Base-by-base conservation (phyloP, 2,329 filamentous ascomycete species). In the Didymella lethalis region DNA sequence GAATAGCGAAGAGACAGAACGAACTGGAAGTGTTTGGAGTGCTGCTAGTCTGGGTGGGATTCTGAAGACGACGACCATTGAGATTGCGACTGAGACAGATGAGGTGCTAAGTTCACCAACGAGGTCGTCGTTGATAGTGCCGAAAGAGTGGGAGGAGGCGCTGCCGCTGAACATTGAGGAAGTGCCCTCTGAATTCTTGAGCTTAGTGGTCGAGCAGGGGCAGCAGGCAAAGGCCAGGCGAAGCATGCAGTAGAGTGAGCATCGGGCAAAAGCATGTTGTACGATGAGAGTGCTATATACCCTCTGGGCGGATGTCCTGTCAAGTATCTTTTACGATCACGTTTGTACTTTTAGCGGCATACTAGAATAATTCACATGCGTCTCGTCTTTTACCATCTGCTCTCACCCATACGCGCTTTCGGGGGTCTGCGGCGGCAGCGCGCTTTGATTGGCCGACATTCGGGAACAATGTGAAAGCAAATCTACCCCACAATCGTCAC, bases 201-300 rank as follows among this genome's bases (percentile, higher is more conserved):
- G 25, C 7, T 20, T 59, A 14, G n/a, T 59, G 20, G 34, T 59
- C n/a, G 47, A 54, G 20, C 50, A 50, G 34, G 56, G 50, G 12
- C 34, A 32, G 12, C 16, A 41, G 40, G 50, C 50, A 5, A 54
- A 43, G 40, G 44, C 18, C 3, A 50, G 10, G 16, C 50, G 46
- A 1, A 29, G 26, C 20, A 28, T 28, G 16, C 20, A 38, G 4
- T 40, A 43, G 40, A 26, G 10, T 12, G 26, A 54, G 8, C 6
- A 14, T 40, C 7, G 23, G n/a, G 29, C 26, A 20, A 20, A 14
- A 36, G n/a, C n/a, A 11, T 52, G 29, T 45, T 54, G 32, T 54
- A 44, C 26, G 25, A 53, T 53, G 25, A 16, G 29, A 80, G 28
- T 40, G 50, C 14, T 41, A 50, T 59, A 59, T 59, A 59, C 50